These are phyloP conservation scores for Penstemon davidsonii DNA, from an alignment of 257 asterid genomes.

Conservation along the genomic window DNA sequence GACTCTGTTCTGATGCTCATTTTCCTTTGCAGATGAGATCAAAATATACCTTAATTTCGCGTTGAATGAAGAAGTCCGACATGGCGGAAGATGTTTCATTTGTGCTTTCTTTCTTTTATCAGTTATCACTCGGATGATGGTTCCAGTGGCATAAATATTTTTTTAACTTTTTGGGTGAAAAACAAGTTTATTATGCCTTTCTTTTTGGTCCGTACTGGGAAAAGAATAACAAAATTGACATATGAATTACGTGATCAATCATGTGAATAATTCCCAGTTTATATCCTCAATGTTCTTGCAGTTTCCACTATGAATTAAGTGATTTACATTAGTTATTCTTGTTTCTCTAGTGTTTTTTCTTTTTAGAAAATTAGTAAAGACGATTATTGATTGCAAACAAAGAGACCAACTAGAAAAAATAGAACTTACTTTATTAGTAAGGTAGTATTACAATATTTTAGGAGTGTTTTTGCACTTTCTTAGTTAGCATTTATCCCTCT, in stretches of 20 bases:
- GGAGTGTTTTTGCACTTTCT: no score
- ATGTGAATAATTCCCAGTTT: neutral
- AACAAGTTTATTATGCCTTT: conserved; percentile 6
- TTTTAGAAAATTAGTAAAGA: neutral
- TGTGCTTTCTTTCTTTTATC: conserved; percentile 16
- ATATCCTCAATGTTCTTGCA: neutral
- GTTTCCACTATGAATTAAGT: neutral
- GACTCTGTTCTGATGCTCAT: conserved; percentile 13
- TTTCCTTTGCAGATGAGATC: conserved; percentile 30
- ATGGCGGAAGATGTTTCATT: conserved; percentile 11
- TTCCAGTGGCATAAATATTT: conserved; percentile 19
- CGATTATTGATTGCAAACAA: no score
- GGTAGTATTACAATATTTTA: no score
- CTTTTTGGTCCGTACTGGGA: conserved; percentile 9
- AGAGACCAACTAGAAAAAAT: no score
- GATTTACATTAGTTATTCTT: neutral
- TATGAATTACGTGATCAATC: neutral
- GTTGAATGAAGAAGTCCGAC: conserved; percentile 31
- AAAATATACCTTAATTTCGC: neutral
- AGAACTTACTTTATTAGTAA: no score
- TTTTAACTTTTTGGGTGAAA: conserved; percentile 20
- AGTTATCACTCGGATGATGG: conserved; percentile 19
- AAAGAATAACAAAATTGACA: neutral
- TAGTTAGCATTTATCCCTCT: no score
- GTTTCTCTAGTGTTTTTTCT: neutral